Percentiles rank a stretch among this genome's conserved stretches.
Conservation (phyloP, 1,284 basidiomycete species). For the Marasmius oreades region DNA sequence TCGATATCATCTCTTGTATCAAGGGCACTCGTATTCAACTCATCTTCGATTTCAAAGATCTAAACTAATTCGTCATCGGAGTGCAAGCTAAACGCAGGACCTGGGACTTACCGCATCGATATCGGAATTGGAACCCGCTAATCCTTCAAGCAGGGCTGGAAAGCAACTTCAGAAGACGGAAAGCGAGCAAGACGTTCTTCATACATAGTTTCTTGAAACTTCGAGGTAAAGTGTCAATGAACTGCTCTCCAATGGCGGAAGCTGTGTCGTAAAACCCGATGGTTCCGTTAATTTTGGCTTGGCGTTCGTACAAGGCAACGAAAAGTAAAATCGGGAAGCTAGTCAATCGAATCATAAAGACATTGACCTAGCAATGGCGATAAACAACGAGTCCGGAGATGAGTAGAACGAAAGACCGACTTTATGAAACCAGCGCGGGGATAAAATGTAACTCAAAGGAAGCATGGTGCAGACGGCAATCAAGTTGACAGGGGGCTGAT, state of each 20-base stretch:
- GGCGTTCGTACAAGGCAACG: conserved; percentile 84
- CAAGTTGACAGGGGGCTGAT: conserved; percentile 88
- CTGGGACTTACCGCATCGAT: conserved; percentile 62
- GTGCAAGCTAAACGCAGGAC: not conserved
- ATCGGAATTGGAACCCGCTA: conserved; percentile 70
- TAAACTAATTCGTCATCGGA: conserved; percentile 23
- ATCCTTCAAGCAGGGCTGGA: conserved; percentile 75
- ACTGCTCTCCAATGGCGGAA: conserved; percentile 58
- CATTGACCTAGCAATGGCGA: conserved; percentile 61
- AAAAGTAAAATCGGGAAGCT: conserved; percentile 82
- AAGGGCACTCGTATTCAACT: conserved; percentile 56
- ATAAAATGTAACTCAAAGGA: conserved; percentile 76
- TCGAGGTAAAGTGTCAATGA: conserved; percentile 71
- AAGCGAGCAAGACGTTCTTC: conserved; percentile 21
- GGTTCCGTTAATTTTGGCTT: conserved; percentile 61
- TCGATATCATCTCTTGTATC: conserved; percentile 33
- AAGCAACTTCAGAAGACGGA: conserved; percentile 12
- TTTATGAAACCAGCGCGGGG: conserved; percentile 84
- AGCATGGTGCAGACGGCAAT: conserved; percentile 80
- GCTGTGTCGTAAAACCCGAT: conserved; percentile 73
- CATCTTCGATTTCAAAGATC: conserved; percentile 83
- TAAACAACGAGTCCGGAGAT: not conserved
- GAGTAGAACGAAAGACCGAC: conserved; percentile 30
- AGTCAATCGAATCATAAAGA: conserved; percentile 81
- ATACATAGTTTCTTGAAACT: conserved; percentile 68